phyloP scores from a whole-genome alignment of 768 basidiomycete species.

The Calocera cornea region DNA sequence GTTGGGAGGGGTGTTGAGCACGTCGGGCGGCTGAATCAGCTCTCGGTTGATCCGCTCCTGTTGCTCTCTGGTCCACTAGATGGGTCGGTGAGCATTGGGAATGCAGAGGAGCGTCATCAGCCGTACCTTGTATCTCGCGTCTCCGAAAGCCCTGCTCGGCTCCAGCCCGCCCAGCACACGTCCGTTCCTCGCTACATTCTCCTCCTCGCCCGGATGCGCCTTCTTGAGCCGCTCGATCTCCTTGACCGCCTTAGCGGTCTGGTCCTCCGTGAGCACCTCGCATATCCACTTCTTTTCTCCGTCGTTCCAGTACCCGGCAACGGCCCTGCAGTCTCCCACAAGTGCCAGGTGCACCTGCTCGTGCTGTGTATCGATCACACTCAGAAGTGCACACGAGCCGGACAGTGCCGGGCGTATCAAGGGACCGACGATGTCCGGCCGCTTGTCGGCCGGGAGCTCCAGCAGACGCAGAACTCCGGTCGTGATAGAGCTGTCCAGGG shows the following conservation, averaged over 20 bases:
- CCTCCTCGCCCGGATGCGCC: background rate
- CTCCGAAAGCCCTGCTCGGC: conserved; percentile 76
- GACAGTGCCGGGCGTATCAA: conserved; percentile 67
- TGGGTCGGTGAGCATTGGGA: background rate
- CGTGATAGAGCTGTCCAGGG: conserved; percentile 74
- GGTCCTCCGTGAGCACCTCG: conserved; percentile 90
- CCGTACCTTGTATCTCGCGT: conserved; percentile 62
- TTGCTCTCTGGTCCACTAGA: conserved; percentile 1
- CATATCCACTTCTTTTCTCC: conserved; percentile 73
- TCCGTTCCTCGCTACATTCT: conserved; percentile 58
- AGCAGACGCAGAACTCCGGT: conserved; percentile 64
- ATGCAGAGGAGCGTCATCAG: conserved; percentile 6
- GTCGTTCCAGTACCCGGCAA: conserved; percentile 83
- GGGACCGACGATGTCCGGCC: background rate
- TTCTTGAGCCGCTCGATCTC: conserved; percentile 59
- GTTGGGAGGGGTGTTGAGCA: conserved; percentile 32
- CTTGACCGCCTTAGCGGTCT: conserved; percentile 80
- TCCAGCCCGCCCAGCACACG: conserved; percentile 81
- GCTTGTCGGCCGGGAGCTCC: background rate
- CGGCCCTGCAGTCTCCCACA: conserved; percentile 88
- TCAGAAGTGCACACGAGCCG: conserved; percentile 86
- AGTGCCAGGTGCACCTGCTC: conserved; percentile 78
- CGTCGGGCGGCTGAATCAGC: background rate
- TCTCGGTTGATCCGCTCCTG: background rate
- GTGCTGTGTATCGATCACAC: conserved; percentile 72